Evolutionary conservation across 2,329 filamentous ascomycete genomes (phyloP), one percentile per base, ranked within the genome.

Genomic region (Leptographium wingfieldii): DNA sequence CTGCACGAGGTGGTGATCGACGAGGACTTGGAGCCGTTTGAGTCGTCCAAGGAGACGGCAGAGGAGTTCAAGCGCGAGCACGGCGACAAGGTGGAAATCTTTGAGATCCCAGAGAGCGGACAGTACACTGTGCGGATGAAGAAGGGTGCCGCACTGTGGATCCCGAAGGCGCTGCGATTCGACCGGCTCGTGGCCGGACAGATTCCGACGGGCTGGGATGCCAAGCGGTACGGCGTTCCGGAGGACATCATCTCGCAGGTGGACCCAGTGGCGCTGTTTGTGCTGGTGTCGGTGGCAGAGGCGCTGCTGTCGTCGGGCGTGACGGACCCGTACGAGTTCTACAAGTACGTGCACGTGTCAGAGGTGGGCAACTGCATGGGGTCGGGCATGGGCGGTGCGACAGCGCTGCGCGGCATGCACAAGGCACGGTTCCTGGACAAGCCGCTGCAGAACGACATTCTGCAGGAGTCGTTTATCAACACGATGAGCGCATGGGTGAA

Each of bases 401-500:
- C 84, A 68, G 94, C 94, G 68, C 82, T 99, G 65, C 87, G 91
- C 68, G 92, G 92, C 68, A 99, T 99, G 92, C 96, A 97, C 81
- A 94, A 92, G 75, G 92, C 96, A 73, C 88, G 94, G 62, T 97
- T 87, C 84, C 81, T 97, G 64, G 94, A 99, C 77, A 94, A 92
- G 78, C 94, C 92, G 60, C 83, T 99, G 56, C 95, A 99, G 76
- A 99, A 97, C 76, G 94, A 99, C 71, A 96, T 99, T 71, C 82
- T 99, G 16, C 95, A 99, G 72, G 94, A 99, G 76, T 97, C 94
- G 14, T 99, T 99, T 80, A 97, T 99, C 82, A 99, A 99, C 81
- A 99, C 94, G 60, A 99, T 99, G 92, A 87, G 90, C 67, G 94
- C 94, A 19, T 99, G 94, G 94, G 92, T 99, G 61, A 99, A 99